Evolutionary conservation across 257 asterid species (phyloP), one percentile per base, ranked within the genome.

Genomic region (Solanum tarapatanum): DNA sequence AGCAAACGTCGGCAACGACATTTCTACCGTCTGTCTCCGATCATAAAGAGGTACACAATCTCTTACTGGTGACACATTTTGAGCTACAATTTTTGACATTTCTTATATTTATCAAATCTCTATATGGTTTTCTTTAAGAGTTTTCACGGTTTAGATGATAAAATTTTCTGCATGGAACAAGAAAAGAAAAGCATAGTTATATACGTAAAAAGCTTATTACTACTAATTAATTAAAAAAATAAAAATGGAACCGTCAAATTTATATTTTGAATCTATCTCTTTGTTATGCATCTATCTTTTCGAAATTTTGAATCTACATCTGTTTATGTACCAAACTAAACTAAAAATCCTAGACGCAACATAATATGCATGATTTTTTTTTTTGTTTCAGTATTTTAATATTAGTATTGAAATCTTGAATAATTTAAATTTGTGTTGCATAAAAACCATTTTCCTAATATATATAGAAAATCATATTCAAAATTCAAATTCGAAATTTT

Each of bases 1-100:
- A 19, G 92, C 92, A 1, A 93, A 88, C 75, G 96, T 90, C 16
- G 93, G 93, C 4, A 92, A 90, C 0, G 90, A n/a, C 87, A 77
- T 80, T 83, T 87, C 92, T 86, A 83, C 4, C 32, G 7, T 72
- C 3, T 85, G 89, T 11, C 86, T 48, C 16, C 82, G 82, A 83
- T 76, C 84, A 80, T 85, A 90, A 24, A 89, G 85, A 2, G 89
- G 89, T 26, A 64, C 80, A 24, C 82, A 33, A 66, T 87, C 90
- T 72, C 87, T 87, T 41, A 48, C 87, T 3, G 91, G 89, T 3
- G 90, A 74, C 0, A 60, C 48, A 85, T 91, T 83, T 7, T 88
- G 87, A 0, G 91, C 93, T 3, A 90, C 91, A 2, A 88, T 83
- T 87, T 89, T 90, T 0, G 94, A 86, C 92, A 86, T 72, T 45